These are phyloP conservation scores for Curvularia sp. DNA, from an alignment of 2,329 filamentous ascomycete genomes.

Conservation along the genomic window DNA sequence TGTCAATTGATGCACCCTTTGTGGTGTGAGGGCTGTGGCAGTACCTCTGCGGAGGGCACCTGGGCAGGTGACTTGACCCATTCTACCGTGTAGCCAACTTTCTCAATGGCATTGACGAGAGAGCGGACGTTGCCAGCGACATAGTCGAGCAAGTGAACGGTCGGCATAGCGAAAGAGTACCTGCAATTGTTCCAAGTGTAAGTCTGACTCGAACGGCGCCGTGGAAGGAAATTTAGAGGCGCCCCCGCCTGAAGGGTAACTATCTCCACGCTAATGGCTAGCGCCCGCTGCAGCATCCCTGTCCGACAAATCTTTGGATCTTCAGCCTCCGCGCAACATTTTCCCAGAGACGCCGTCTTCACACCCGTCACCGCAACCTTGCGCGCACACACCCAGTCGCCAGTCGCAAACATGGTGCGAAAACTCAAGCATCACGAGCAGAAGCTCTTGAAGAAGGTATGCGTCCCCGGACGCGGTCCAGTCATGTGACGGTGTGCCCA, in stretches of 20 bases:
- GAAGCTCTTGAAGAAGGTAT: conserved; percentile 78
- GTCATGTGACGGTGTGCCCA: neutral
- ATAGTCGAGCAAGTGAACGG: conserved; percentile 83
- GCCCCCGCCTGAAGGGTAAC: conserved; percentile 17
- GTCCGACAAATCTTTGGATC: conserved; percentile 27
- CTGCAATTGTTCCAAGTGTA: neutral
- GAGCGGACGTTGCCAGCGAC: conserved; percentile 96
- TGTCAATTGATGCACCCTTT: conserved; percentile 37
- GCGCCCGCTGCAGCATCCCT: conserved; percentile 17
- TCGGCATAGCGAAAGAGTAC: conserved; percentile 66
- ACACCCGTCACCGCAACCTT: neutral
- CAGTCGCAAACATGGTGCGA: conserved; percentile 73
- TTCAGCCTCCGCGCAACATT: conserved; percentile 16
- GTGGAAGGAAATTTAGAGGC: conserved; percentile 20
- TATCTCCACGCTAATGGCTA: conserved; percentile 22
- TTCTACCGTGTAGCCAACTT: conserved; percentile 88
- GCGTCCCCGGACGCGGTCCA: conserved; percentile 1
- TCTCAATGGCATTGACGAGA: conserved; percentile 96
- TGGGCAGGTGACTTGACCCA: conserved; percentile 89
- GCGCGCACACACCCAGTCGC: neutral
- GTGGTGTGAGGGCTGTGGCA: conserved; percentile 6
- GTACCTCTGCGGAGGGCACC: conserved; percentile 82
- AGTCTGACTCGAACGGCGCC: conserved; percentile 9
- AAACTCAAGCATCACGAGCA: conserved; percentile 95
- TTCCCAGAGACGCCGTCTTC: conserved; percentile 1